Base-by-base conservation (phyloP, 2,329 filamentous ascomycete species). In the Penicillium fuscoglaucum region DNA sequence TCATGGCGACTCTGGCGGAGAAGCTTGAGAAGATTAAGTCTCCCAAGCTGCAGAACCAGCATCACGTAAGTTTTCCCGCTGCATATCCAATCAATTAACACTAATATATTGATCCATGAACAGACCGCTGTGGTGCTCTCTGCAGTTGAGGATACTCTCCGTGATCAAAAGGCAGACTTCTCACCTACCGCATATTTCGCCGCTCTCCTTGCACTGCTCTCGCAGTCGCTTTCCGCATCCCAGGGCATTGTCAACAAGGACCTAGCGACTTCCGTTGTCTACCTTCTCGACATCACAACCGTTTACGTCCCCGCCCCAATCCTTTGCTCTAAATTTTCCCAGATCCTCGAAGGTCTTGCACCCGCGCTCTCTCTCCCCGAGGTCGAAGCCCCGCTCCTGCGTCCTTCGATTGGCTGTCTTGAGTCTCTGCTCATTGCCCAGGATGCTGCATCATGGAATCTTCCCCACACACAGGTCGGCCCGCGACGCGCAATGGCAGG, bases 21-120 rank as follows among this genome's bases (percentile, higher is more conserved):
- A 96, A 92, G 82, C 86, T 99, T 75, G 90, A 93, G 80, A 97
- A 96, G 85, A 97, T 98, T 77, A 90, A 95, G 79, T 95, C 90
- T 73, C 95, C 95, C 57, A 96, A 96, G 78, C 86, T 97, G 70
- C 91, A 98, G 78, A 96, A 90, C 75, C 93, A 97, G 79, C 87
- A 96, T 76, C 91, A 93, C 84, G 92, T 95, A 80, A 67, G 81
- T 74, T 29, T 47, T 28, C 19, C 43, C 26, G 17, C 13, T 33
- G 6, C 19, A 31, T 28, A 31, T 41, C 35, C 40, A 24, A 13
- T 35, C 35, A 29, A 46, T 47, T 46, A 8, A 24, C 43, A 26
- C 58, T 65, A 57, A 66, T 53, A 44, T 45, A 40, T 28, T 52
- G 48, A 47, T 43, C 47, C 49, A 29, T 55, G 37, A 52, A 33